Conservation (phyloP, 257 asterid species). For the Fraxinus americana region DNA sequence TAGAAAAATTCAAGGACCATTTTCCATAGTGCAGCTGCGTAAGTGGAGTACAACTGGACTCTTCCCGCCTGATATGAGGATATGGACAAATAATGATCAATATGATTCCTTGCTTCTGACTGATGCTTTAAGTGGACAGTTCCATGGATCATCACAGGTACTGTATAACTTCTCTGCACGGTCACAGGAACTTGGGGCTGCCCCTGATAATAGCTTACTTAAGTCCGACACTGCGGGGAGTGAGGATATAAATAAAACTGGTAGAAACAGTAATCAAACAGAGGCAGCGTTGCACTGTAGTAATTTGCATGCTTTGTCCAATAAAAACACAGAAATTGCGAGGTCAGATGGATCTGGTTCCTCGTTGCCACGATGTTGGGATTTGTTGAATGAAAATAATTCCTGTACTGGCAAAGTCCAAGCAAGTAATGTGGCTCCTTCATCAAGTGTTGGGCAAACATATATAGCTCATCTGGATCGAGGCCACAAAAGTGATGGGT, state of each 20-base stretch:
- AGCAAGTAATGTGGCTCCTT: conserved; percentile 26
- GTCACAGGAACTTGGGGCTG: conserved; percentile 35
- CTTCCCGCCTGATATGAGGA: conserved; percentile 85
- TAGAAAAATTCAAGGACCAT: conserved; percentile 91
- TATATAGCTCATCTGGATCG: conserved; percentile 21
- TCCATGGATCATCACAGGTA: conserved; percentile 47
- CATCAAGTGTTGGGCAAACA: conserved; percentile 31
- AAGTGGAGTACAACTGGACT: conserved; percentile 86
- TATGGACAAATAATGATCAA: conserved; percentile 81
- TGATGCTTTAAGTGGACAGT: conserved; percentile 64
- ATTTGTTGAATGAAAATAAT: conserved; percentile 46
- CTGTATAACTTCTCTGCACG: conserved; percentile 36
- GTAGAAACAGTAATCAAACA: conserved; percentile 24
- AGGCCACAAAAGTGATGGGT: conserved; percentile 28
- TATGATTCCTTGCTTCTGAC: conserved; percentile 69
- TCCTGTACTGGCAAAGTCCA: conserved; percentile 31
- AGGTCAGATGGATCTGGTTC: conserved; percentile 44
- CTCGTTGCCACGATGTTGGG: conserved; percentile 50
- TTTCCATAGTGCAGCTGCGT: conserved; percentile 80
- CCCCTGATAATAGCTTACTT: not conserved
- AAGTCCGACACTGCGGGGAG: not conserved
- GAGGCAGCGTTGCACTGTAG: conserved; percentile 21
- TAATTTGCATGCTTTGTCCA: conserved; percentile 26
- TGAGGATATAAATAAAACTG: conserved; percentile 11
- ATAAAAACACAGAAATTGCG: conserved; percentile 25